Base-by-base conservation (phyloP, 495 filamentous ascomycete genomes). In the Jackrogersella multiformis region DNA sequence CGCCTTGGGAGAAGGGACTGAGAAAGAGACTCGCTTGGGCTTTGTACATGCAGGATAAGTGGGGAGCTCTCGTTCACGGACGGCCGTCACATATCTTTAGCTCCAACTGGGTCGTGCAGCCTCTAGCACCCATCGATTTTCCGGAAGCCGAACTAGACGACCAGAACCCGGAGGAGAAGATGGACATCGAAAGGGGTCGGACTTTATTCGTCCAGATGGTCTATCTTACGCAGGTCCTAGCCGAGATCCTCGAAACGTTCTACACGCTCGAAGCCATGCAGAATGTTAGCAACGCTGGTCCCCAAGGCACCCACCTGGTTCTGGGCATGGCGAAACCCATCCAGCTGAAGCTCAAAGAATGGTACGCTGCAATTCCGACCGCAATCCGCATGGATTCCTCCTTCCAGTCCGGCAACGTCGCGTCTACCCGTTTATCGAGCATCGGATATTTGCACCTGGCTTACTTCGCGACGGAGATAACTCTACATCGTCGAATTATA, bases 21-120 rank as follows among this genome's bases (percentile, higher is more conserved):
- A 84, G 93, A 46, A 92, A 94, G 73, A 87, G 93, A 23, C 81
- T 97, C 32, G 94, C 91, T 59, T 96, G 93, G 92, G 93, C 91
- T 2, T 79, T 97, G 61, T 97, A 92, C 72, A 91, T 93, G 88
- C 90, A 96, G 72, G 93, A 97, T 71, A 96, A 95, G 79, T 97
- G 93, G 93, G 90, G 90, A 35, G 89, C 91, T 23, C 79, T 97
- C n/a, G 87, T 93, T 21, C 87, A 93, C 68, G 92, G 93, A 20
- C 87, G 92, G 7, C 93, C 93, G 2, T 92, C 92, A 7, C 93
- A 93, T 72, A 92, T 93, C 67, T 89, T 89, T 57, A 79, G 84
- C 35, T 85, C 88, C 35, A 93, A 96, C 74, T 96, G 92, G 92
- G 91, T 89, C 18, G 93, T 96, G 7, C 85, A 86, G 60, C 78